phyloP scores from a whole-genome alignment of 345 rosid species.

The Aquilaria yunnanensis region DNA sequence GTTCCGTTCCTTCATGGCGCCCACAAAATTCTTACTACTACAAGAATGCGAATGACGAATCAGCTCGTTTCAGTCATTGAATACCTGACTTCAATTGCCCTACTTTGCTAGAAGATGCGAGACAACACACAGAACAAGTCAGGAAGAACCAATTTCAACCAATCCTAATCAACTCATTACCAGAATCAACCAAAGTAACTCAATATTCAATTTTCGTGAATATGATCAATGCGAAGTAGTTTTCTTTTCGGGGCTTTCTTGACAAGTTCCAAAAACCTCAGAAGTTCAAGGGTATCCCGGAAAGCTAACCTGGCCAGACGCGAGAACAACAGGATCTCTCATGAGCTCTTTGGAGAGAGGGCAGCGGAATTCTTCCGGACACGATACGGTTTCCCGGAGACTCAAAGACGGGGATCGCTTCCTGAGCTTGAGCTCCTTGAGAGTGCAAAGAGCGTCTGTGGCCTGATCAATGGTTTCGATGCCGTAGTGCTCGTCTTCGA shows the following conservation, averaged over 20 bases:
- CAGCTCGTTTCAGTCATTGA: background rate
- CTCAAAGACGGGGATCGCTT: constrained; percentile 48
- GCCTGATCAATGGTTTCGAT: constrained; percentile 60
- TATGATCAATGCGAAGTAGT: too few species aligned
- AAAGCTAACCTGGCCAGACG: constrained; percentile 74
- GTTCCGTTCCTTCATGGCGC: constrained; percentile 1
- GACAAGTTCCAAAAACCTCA: background rate
- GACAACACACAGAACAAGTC: background rate
- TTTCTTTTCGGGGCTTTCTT: background rate
- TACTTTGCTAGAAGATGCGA: background rate
- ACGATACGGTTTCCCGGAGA: constrained; percentile 34
- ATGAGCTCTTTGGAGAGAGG: constrained; percentile 83
- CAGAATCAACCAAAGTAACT: background rate
- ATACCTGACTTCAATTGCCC: background rate
- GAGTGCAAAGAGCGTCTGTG: constrained; percentile 43
- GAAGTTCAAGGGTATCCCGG: background rate
- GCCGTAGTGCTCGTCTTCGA: constrained; percentile 57
- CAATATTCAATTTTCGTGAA: background rate
- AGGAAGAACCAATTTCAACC: constrained; percentile 3
- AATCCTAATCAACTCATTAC: background rate
- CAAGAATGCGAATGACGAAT: constrained; percentile 4
- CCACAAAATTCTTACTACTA: constrained; percentile 2
- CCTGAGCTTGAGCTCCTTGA: constrained; percentile 45
- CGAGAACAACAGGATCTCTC: constrained; percentile 90
- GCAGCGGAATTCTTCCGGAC: constrained; percentile 82